Conservation (phyloP, 495 filamentous ascomycete species). For the Trichoderma reesei region DNA sequence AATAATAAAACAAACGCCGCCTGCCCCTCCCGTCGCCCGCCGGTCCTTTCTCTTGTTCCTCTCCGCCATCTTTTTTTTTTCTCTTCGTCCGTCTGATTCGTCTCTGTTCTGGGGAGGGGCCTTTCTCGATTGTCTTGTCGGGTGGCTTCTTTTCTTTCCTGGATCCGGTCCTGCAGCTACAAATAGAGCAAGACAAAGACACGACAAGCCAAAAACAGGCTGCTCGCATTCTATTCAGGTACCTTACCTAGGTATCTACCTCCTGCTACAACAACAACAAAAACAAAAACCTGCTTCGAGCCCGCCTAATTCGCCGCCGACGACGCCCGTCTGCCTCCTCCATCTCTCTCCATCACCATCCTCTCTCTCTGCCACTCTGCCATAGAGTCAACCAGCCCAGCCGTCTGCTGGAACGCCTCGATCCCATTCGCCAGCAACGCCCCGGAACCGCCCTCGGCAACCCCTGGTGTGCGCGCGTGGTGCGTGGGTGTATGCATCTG, state of each 20-base stretch:
- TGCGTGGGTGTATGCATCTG: constrained; percentile 3
- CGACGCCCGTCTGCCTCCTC: neutral
- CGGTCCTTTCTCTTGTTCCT: neutral
- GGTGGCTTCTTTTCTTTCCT: too few relatives aligned
- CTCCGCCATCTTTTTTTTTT: neutral
- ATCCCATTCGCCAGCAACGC: neutral
- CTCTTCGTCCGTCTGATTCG: neutral
- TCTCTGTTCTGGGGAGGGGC: neutral
- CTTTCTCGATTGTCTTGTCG: too few relatives aligned
- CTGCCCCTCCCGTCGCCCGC: neutral
- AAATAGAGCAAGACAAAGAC: too few relatives aligned
- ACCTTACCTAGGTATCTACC: neutral
- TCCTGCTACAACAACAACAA: neutral
- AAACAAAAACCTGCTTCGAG: neutral
- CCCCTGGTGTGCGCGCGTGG: constrained; percentile 6
- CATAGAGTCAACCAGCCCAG: neutral
- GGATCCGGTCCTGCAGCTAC: too few relatives aligned
- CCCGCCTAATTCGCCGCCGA: neutral
- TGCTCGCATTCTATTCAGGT: neutral
- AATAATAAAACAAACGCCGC: constrained; percentile 3
- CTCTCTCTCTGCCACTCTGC: too few relatives aligned
- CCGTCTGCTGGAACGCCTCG: constrained; percentile 5
- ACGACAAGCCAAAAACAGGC: too few relatives aligned
- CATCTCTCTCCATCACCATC: neutral
- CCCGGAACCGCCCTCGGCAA: constrained; percentile 8